Evolutionary conservation across 768 basidiomycete genomes (phyloP), one percentile per base, ranked within the genome.

Genomic region (Steccherinum ochraceum): DNA sequence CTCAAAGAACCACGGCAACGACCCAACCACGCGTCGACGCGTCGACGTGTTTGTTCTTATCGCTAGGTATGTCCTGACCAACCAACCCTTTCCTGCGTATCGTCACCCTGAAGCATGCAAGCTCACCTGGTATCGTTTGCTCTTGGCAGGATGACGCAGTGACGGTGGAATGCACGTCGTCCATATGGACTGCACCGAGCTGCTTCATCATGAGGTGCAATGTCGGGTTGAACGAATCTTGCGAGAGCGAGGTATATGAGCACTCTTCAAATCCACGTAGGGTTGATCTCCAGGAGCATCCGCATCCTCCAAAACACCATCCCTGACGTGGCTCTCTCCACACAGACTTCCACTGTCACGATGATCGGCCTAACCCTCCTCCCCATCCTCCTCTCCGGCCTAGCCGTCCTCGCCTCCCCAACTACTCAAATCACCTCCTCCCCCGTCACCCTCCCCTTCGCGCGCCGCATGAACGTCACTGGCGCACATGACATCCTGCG

Each of bases 381-480:
- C 7, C 30, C 16, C 30, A 16, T 16, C 7, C 7, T 16, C 7
- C 16, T 16, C 30, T 35, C 30, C 30, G 30, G 7, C 30, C 7
- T 35, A 16, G 30, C 30, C 7, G 16, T 7, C 7, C 30, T 16
- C 30, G 30, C 16, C 30, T 7, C 30, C 30, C 7, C 16, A 16
- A 35, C 7, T 7, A 19, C 47, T 2, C 52, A 54, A n/a, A n/a
- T n/a, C n/a, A n/a, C n/a, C n/a, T n/a, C n/a, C n/a, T n/a, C n/a
- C 13, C 58, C 52, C 13, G 44, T 63, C n/a, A 58, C 54, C 2
- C 26, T 64, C 12, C 59, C 57, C 1, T 50, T 61, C 21, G 55
- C 58, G 12, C 49, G 58, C 2, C 47, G 56, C 20, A 25, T 63
- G 7, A 65, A 63, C 45, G 46, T 59, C 45, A 63, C 60, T 12